Base-by-base conservation (phyloP, 345 rosid genomes). In the Eucalyptus pauciflora region DNA sequence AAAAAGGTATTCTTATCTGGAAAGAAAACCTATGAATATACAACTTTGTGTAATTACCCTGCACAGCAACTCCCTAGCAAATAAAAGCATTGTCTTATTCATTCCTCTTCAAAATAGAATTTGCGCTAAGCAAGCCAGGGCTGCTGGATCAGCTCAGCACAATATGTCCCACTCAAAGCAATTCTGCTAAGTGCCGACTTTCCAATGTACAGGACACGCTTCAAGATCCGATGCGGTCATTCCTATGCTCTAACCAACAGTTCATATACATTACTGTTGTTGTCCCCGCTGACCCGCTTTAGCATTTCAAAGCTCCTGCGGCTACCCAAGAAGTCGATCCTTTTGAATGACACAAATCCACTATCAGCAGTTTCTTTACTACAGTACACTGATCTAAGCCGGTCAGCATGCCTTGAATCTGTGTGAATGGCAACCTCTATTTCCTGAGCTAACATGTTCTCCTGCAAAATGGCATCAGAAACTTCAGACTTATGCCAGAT, bases 331-430 rank as follows among this genome's bases (percentile, higher is more conserved):
- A 96, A 95, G 48, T 96, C 98, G 17, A 95, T 90, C 91, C 98
- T 92, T 91, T 90, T 94, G 94, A 95, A 97, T 67, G 20, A 90
- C 90, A 92, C 88, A 86, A 86, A 87, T 86, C 96, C 96, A 79
- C 87, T 86, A 89, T 91, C 94, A 27, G 87, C 87, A 67, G 94
- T 90, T 90, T 95, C 98, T 91, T 93, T 95, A 79, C 93, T 93
- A 89, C 94, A 89, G 89, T 95, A 96, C 27, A 69, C 93, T 45
- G 96, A 90, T 89, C 99, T 93, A 80, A 96, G 97, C 91, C 95
- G 91, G 89, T 97, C 98, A 43, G 97, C 98, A 52, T 97, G 96
- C 92, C 97, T 93, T 1, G 98, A 97, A 89, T 96, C 98, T 2
- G 98, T 95, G 93, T 97, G 99, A 89, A 96, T 95, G 5, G 97